Conservation (phyloP, 129 eudicot species). For the Artemisia argyi region DNA sequence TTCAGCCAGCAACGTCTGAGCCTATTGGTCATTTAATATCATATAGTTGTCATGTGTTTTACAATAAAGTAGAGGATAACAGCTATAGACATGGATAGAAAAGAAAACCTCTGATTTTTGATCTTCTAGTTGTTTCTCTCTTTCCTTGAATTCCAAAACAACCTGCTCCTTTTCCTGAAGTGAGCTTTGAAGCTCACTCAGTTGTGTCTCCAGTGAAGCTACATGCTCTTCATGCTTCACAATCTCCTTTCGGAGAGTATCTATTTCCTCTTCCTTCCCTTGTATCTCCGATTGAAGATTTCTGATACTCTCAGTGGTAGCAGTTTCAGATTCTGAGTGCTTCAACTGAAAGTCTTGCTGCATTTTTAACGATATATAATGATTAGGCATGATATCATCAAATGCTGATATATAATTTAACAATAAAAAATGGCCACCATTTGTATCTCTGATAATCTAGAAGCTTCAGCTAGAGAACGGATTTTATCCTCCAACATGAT, state of each 20-base stretch:
- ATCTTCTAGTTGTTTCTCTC: slow-evolving; percentile 71
- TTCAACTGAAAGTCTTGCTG: slow-evolving; percentile 69
- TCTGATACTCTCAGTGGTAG: slow-evolving; percentile 47
- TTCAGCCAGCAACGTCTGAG: slow-evolving; percentile 52
- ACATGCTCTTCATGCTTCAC: slow-evolving; percentile 48
- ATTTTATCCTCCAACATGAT: slow-evolving; percentile 59
- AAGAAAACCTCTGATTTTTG: slow-evolving; percentile 64
- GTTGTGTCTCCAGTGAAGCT: slow-evolving; percentile 56
- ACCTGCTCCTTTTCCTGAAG: slow-evolving; percentile 69
- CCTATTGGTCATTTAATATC: slow-evolving; percentile 35
- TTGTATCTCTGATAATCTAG: slow-evolving; percentile 52
- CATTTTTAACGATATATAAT: slow-evolving; percentile 28
- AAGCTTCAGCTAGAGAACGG: slow-evolving; percentile 45
- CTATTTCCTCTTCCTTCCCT: slow-evolving; percentile 54
- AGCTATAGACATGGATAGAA: slow-evolving; percentile 8
- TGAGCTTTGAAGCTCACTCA: slow-evolving; percentile 44
- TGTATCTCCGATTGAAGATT: slow-evolving; percentile 65
- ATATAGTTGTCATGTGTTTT: slow-evolving; percentile 10
- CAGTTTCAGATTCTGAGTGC: slow-evolving; percentile 64
- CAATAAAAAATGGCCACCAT: slow-evolving; percentile 46
- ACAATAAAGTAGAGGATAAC: slow-evolving; percentile 10
- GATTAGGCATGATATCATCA: slow-evolving; percentile 25
- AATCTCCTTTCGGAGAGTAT: slow-evolving; percentile 50
- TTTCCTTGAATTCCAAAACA: slow-evolving; percentile 42
- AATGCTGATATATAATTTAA: not conserved